Evolutionary conservation across 2,329 filamentous ascomycete genomes (phyloP).

Genomic region (Talaromyces atroroseus): DNA sequence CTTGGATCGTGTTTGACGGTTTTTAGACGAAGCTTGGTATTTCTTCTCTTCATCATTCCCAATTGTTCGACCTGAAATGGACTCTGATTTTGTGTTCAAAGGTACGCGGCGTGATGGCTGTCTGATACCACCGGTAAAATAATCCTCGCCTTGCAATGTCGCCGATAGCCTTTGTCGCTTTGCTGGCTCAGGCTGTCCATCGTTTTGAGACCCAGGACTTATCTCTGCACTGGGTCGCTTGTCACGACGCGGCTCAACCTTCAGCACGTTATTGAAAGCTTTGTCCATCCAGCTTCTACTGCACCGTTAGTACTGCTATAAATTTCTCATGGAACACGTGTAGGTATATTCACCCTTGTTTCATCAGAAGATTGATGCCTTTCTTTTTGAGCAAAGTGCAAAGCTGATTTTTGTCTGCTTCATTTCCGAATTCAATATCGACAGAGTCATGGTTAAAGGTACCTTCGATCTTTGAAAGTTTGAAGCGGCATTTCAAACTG

Average conservation of each 20-base stretch:
- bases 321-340: not conserved
- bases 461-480: conserved; percentile 20
- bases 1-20: conserved; percentile 28
- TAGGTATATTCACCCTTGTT: conserved; percentile 19
- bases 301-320: conserved; percentile 12
- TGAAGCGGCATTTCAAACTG: conserved; percentile 27
- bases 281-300: conserved; percentile 31
- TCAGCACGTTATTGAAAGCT: conserved; percentile 21
- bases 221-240: conserved; percentile 17
- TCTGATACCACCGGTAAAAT: conserved; percentile 11
- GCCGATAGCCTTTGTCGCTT: conserved; percentile 29
- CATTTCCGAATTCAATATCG: conserved; percentile 26
- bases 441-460: conserved; percentile 15
- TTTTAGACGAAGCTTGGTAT: conserved; percentile 11
- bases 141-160: conserved; percentile 22
- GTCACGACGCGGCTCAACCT: conserved; percentile 4
- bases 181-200: conserved; percentile 13
- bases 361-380: conserved; percentile 17
- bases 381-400: conserved; percentile 14
- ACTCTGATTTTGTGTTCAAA: conserved; percentile 1
- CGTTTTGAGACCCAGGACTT: conserved; percentile 6
- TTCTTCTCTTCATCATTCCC: conserved; percentile 20
- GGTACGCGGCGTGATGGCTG: conserved; percentile 11
- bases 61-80: conserved; percentile 6
- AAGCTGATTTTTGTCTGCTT: conserved; percentile 20